phyloP scores from a whole-genome alignment of 306 rosid genomes.

The Quercus berberidifolia region DNA sequence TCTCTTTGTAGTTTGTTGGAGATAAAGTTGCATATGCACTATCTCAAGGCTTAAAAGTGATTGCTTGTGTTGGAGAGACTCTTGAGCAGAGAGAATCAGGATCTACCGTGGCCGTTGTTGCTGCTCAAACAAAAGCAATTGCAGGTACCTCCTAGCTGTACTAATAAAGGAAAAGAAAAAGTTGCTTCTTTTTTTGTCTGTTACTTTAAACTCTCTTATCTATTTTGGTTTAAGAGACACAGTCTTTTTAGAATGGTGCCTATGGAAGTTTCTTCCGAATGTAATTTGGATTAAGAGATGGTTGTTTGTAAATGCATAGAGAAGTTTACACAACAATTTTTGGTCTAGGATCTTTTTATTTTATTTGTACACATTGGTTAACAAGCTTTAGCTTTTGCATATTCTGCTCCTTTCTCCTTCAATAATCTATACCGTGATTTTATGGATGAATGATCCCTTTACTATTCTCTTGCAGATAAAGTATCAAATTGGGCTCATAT shows the following conservation, averaged over 20 bases:
- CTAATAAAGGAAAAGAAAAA: neutral
- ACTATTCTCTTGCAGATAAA: conserved; percentile 28
- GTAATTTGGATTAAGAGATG: neutral
- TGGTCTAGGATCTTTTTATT: neutral
- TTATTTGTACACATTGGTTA: neutral
- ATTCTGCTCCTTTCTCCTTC: neutral
- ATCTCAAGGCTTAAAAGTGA: conserved; percentile 75
- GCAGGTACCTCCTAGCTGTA: conserved; percentile 46
- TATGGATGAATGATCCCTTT: neutral
- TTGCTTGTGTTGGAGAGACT: conserved; percentile 90
- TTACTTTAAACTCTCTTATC: neutral
- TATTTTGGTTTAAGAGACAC: neutral
- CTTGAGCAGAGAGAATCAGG: conserved; percentile 85
- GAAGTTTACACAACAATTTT: neutral
- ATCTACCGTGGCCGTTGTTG: conserved; percentile 52
- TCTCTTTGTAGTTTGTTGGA: conserved; percentile 62
- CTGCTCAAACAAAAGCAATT: conserved; percentile 87
- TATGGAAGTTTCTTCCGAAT: neutral
- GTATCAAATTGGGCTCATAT: conserved; percentile 33
- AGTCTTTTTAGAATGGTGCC: neutral
- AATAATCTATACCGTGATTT: neutral
- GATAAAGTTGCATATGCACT: conserved; percentile 91
- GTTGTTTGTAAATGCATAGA: neutral
- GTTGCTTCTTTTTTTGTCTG: neutral
- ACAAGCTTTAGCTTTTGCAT: neutral